Evolutionary conservation across 768 basidiomycete species (phyloP).

Genomic region (Astraeus odoratus): DNA sequence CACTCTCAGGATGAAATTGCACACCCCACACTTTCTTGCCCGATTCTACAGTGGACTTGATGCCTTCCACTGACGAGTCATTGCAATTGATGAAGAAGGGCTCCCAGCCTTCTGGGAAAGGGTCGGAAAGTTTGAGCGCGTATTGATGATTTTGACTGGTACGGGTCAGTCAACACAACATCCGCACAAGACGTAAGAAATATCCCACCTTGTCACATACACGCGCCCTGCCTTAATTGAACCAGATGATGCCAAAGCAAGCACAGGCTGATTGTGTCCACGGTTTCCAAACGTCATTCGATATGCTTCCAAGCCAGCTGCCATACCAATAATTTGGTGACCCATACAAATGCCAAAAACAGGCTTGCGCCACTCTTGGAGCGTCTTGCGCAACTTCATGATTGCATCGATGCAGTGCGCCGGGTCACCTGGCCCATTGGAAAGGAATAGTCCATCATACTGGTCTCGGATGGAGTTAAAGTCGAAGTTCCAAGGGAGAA

Average conservation of each 20-base stretch:
- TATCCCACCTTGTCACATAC: conserved; percentile 81
- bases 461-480: conserved; percentile 88
- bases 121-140: conserved; percentile 88
- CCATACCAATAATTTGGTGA: conserved; percentile 96
- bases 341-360: conserved; percentile 99
- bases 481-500: conserved; percentile 96
- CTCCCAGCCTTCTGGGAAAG: conserved; percentile 96
- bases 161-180: not conserved
- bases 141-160: conserved; percentile 95
- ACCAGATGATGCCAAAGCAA: conserved; percentile 89
- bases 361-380: conserved; percentile 87
- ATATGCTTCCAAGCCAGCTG: conserved; percentile 93
- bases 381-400: conserved; percentile 68
- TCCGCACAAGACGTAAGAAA: not conserved
- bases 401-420: conserved; percentile 82
- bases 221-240: conserved; percentile 94
- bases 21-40: conserved; percentile 96
- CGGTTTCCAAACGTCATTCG: conserved; percentile 99
- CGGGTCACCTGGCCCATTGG: conserved; percentile 97
- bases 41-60: conserved; percentile 87
- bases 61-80: conserved; percentile 97
- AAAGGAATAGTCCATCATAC: conserved; percentile 91
- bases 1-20: conserved; percentile 98
- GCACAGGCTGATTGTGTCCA: conserved; percentile 97
- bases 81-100: conserved; percentile 99